Evolutionary conservation across 2,329 filamentous ascomycete genomes (phyloP).

Genomic region (Ascosphaera apis): DNA sequence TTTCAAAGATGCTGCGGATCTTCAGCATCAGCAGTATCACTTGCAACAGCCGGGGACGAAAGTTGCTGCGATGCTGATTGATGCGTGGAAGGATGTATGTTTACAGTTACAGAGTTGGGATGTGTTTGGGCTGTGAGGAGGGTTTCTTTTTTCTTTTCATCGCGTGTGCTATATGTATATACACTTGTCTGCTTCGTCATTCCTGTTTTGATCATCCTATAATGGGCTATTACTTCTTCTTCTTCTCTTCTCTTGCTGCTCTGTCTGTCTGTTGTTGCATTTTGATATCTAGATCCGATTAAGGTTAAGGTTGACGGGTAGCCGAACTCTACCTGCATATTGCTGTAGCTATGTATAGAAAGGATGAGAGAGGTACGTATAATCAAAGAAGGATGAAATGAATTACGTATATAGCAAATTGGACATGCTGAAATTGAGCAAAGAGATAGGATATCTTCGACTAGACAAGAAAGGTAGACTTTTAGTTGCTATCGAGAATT

Average conservation of each 20-base stretch:
- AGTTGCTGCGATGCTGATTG: constrained; percentile 14
- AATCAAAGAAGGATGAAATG: neutral
- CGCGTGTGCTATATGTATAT: neutral
- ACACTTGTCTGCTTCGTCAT: neutral
- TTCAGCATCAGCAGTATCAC: constrained; percentile 2
- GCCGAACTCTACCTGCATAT: neutral
- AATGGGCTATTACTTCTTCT: neutral
- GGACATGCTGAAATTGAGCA: too few species aligned
- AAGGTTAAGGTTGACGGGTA: neutral
- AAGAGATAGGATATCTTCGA: too few species aligned
- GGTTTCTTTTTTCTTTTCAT: neutral
- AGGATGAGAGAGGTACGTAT: neutral
- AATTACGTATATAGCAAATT: too few species aligned
- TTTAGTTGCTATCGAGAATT: constrained; percentile 38
- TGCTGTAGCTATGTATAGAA: neutral
- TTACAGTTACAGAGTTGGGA: constrained; percentile 13
- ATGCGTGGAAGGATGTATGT: constrained; percentile 15
- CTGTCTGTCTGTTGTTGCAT: too few species aligned
- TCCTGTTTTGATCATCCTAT: neutral
- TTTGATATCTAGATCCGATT: neutral
- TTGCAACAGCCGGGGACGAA: constrained; percentile 8
- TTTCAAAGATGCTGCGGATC: neutral
- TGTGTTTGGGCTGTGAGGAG: constrained; percentile 2
- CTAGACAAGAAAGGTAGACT: too few species aligned
- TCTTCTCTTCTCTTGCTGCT: too few species aligned